Conservation (phyloP, 352 stramenopile genomes). For the Phytophthora hibernalis region DNA sequence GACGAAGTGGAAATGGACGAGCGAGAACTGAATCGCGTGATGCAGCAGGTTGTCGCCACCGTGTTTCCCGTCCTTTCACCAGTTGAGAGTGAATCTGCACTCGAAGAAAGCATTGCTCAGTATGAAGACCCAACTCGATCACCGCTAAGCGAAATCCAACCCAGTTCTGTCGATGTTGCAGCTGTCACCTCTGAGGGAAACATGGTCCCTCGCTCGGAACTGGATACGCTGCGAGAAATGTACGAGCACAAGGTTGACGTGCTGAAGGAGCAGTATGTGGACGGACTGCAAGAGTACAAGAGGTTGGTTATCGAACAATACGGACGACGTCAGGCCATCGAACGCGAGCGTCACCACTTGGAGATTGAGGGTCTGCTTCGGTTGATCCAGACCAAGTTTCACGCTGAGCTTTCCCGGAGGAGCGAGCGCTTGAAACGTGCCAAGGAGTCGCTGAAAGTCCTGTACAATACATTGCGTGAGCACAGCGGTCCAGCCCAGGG, state of each 20-base stretch:
- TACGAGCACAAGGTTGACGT: conserved; percentile 52
- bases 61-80: conserved; percentile 49
- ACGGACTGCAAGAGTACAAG: conserved; percentile 72
- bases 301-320: conserved; percentile 76
- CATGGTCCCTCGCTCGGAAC: conserved; percentile 37
- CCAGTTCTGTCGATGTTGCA: not conserved
- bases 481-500: conserved; percentile 9
- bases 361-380: conserved; percentile 70
- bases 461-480: conserved; percentile 58
- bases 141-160: conserved; percentile 30
- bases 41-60: conserved; percentile 58
- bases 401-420: conserved; percentile 59
- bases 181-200: not conserved
- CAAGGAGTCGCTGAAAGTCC: conserved; percentile 69
- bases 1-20: conserved; percentile 56
- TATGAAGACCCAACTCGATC: conserved; percentile 53
- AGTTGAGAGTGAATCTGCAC: conserved; percentile 44
- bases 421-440: conserved; percentile 54
- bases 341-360: conserved; percentile 62
- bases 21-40: conserved; percentile 48
- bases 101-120: conserved; percentile 57
- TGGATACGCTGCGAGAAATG: conserved; percentile 47
- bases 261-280: conserved; percentile 70
- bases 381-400: conserved; percentile 70
- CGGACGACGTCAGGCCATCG: conserved; percentile 59